Base-by-base conservation (phyloP, 2,329 filamentous ascomycete genomes). In the Fusarium austroafricanum region DNA sequence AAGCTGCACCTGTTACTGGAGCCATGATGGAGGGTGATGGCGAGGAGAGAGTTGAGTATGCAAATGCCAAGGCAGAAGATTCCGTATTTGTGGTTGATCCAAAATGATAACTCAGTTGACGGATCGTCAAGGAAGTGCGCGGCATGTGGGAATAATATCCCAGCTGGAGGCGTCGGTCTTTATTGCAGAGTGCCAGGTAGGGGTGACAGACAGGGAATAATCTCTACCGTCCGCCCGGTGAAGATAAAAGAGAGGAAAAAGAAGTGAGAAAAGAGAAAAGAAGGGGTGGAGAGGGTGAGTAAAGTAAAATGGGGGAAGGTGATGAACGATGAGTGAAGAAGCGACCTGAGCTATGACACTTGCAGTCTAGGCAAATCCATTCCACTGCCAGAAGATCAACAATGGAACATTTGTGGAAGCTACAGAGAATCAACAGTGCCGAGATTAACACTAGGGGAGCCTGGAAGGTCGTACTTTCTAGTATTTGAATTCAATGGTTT, bases 71-170 rank as follows among this genome's bases (percentile, higher is more conserved):
- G 40, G 51, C 28, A 50, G 49, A 40, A 20, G 44, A 20, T 44
- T 56, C 59, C 20, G 38, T 61, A 58, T 46, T 49, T 63, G 47
- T 47, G 21, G 45, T 50, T 55, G 55, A 51, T 59, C 61, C 59
- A 64, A 63, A 51, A 53, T 63, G 61, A 61, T 53, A 55, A 69
- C 59, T 68, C 33, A 74, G 50, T 63, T 55, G 68, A 67, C 53
- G 60, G 54, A 68, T 61, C 42, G 60, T 51, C 39, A 55, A 58
- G 50, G 56, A 68, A 46, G 60, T 61, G 54, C 70, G 72, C 65
- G 70, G 67, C 73, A 75, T 75, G 54, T 61, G 61, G 46, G 23
- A 64, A 44, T 40, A 31, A 52, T 47, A 37, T 59, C 52, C 60
- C 59, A 55, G 43, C 57, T 55, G 65, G 65, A 68, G 51, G 40